Evolutionary conservation across 2,329 filamentous ascomycete genomes (phyloP), one percentile per base, ranked within the genome.

Genomic region (Aspergillus clavatus): DNA sequence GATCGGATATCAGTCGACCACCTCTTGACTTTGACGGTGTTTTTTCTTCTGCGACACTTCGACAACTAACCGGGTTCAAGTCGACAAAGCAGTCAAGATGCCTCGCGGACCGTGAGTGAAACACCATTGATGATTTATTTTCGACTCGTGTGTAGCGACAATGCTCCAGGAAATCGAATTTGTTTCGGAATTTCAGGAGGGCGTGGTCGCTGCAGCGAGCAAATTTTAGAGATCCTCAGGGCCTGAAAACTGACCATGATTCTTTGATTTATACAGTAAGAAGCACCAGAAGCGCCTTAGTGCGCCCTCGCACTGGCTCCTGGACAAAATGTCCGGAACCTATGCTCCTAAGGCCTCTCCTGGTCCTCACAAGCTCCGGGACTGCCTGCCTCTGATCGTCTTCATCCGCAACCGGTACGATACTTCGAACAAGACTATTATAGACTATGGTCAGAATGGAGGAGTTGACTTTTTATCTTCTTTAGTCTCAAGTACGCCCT

Each of bases 211-310:
- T 38, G 21, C 29, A 38, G 16, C 22, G 26, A 33, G 28, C 21
- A 6, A 27, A 7, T 33, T 35, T 14, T 16, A n/a, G n/a, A n/a
- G n/a, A n/a, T n/a, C n/a, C n/a, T n/a, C n/a, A 38, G 45, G 46
- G 37, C 7, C 35, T 33, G 42, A 50, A n/a, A 23, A 54, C 62
- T 64, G 52, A 60, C 57, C 55, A 42, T 51, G 44, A 61, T 61
- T 18, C n/a, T n/a, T 21, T 35, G 61, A 22, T 54, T 55, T 55
- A 12, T 59, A 69, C 70, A 90, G 86, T 78, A 94, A 93, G 84
- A 96, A 96, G 87, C 93, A 98, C 80, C 91, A 97, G 79, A 97
- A 98, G 90, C 90, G 93, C 82, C 83, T 97, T 73, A 93, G 87
- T 79, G 93, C 93, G 74, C 93, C 93, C 72, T 94, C 87, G 75